Conservation (phyloP, 805 yeast species). For the Candida parachauliodes region DNA sequence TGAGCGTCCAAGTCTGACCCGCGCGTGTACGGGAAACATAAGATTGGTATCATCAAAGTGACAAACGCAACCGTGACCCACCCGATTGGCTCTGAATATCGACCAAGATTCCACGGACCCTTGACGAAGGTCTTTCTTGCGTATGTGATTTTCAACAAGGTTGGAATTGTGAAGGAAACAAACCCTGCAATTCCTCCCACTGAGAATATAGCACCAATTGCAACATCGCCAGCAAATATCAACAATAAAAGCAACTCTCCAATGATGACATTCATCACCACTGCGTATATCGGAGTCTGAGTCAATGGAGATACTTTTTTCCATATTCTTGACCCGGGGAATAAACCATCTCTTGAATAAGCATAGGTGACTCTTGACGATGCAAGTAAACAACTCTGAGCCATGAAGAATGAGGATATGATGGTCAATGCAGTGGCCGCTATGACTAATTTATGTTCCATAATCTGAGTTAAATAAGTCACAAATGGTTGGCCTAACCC, state of each 20-base stretch:
- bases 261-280: conserved; percentile 52
- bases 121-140: conserved; percentile 50
- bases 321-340: conserved; percentile 54
- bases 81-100: conserved; percentile 47
- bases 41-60: conserved; percentile 53
- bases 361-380: conserved; percentile 66
- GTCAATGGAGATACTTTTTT: conserved; percentile 48
- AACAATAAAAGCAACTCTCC: conserved; percentile 55
- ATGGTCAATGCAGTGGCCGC: conserved; percentile 36
- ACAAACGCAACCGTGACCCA: conserved; percentile 48
- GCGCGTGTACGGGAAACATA: conserved; percentile 49
- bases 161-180: conserved; percentile 64
- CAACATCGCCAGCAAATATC: conserved; percentile 61
- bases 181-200: conserved; percentile 70
- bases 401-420: conserved; percentile 40
- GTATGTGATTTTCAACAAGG: conserved; percentile 53
- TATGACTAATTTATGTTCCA: conserved; percentile 35
- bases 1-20: conserved; percentile 37
- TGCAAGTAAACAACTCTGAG: conserved; percentile 51
- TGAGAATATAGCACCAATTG: conserved; percentile 68
- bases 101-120: conserved; percentile 69
- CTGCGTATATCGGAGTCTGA: conserved; percentile 63
- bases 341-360: conserved; percentile 64
- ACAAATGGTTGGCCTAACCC: conserved; percentile 61
- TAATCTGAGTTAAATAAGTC: conserved; percentile 47